Conservation (phyloP, 2,329 filamentous ascomycete genomes). For the Xenoacremonium recifei region DNA sequence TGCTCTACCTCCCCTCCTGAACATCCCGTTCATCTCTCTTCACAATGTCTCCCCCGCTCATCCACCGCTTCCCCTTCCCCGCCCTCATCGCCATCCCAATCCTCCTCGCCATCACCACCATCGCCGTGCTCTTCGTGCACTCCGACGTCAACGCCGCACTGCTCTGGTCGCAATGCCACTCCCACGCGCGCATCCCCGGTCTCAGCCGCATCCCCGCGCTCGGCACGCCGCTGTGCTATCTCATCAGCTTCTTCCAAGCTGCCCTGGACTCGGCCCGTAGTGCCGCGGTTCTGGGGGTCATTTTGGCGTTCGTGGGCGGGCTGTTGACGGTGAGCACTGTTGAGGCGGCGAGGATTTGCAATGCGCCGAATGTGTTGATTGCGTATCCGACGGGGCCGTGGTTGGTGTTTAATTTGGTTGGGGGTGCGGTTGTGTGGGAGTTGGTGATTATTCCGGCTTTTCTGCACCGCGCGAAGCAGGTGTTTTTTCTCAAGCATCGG, state of each 20-base stretch:
- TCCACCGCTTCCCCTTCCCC: slow-evolving; percentile 52
- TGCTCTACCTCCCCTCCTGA: too few species aligned
- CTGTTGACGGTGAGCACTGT: slow-evolving; percentile 49
- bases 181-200: slow-evolving; percentile 42
- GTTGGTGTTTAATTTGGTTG: slow-evolving; percentile 48
- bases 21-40: too few species aligned
- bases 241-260: slow-evolving; percentile 48
- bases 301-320: slow-evolving; percentile 45
- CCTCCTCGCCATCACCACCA: slow-evolving; percentile 43
- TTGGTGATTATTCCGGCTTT: slow-evolving; percentile 50
- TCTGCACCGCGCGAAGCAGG: slow-evolving; percentile 39
- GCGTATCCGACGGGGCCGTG: slow-evolving; percentile 40
- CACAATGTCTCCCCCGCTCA: too few species aligned
- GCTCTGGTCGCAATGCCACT: slow-evolving; percentile 54
- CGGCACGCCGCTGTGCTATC: slow-evolving; percentile 47
- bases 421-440: slow-evolving; percentile 52
- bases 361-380: slow-evolving; percentile 34
- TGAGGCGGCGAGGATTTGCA: slow-evolving; percentile 46
- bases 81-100: slow-evolving; percentile 51
- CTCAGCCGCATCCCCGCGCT: slow-evolving; percentile 45
- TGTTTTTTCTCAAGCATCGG: slow-evolving; percentile 24
- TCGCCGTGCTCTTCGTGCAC: slow-evolving; percentile 41
- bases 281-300: slow-evolving; percentile 38
- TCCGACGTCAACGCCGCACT: slow-evolving; percentile 50
- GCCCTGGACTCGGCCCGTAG: slow-evolving; percentile 42